phyloP scores from a whole-genome alignment of 2,329 filamentous ascomycete genomes.

The Ascochyta pisi region DNA sequence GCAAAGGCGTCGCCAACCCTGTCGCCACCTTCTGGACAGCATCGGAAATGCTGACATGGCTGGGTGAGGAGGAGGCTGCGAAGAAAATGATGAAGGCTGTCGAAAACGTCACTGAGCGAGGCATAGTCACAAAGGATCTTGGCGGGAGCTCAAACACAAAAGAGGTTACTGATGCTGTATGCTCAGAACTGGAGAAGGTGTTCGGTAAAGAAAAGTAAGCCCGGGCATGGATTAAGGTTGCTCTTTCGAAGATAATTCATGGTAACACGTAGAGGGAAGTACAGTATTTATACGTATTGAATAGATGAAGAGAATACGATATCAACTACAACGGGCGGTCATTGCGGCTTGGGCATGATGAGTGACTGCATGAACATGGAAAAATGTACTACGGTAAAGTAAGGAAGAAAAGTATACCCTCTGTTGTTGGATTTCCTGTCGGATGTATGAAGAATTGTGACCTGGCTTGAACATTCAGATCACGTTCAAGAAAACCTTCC shows the following conservation, averaged over 20 bases:
- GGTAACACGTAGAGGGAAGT: not conserved
- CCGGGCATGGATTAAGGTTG: not conserved
- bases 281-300: too few species aligned
- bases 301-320: too few species aligned
- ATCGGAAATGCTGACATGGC: constrained; percentile 64
- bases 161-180: constrained; percentile 54
- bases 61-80: constrained; percentile 62
- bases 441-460: too few species aligned
- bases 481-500: too few species aligned
- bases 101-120: constrained; percentile 60
- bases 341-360: too few species aligned
- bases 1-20: constrained; percentile 64
- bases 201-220: constrained; percentile 10
- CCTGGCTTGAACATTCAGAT: too few species aligned
- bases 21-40: constrained; percentile 67
- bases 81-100: constrained; percentile 59
- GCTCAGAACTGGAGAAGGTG: constrained; percentile 45
- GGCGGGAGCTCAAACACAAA: constrained; percentile 56
- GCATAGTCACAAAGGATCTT: constrained; percentile 62
- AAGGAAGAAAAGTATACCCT: too few species aligned
- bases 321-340: too few species aligned
- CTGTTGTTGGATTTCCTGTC: too few species aligned
- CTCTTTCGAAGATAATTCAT: not conserved
- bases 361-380: too few species aligned
- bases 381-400: too few species aligned